phyloP scores from a whole-genome alignment of 2,329 filamentous ascomycete species.

The Apiospora phragmitis region DNA sequence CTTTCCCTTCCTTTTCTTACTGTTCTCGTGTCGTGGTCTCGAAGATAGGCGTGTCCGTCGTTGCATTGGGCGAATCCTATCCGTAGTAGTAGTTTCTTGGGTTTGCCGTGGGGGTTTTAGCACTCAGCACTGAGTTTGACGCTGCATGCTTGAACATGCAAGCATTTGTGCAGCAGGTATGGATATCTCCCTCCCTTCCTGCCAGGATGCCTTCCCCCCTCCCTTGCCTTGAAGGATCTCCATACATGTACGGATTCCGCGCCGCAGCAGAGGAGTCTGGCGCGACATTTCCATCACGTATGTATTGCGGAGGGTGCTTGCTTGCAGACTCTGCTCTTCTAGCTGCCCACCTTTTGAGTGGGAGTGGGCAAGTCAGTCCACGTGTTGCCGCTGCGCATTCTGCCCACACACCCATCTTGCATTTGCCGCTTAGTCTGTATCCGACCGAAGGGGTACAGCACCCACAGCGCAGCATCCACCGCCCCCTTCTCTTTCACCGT shows the following conservation, averaged over 20 bases:
- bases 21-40: not conserved
- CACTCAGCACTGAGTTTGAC: not conserved
- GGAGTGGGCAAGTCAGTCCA: not conserved
- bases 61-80: not conserved
- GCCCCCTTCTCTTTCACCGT: not conserved
- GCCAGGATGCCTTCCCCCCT: not conserved
- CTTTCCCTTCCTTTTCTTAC: not conserved
- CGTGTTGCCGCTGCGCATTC: not conserved
- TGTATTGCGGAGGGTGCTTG: not conserved
- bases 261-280: not conserved
- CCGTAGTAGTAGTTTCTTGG: not conserved
- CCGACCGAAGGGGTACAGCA: constrained; percentile 5
- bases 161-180: not conserved
- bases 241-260: not conserved
- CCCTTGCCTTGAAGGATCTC: not conserved
- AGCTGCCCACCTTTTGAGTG: not conserved
- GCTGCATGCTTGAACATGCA: not conserved
- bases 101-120: too few species aligned
- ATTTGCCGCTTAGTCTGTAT: constrained; percentile 6
- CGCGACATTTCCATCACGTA: not conserved
- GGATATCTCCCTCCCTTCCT: not conserved
- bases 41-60: not conserved
- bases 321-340: not conserved
- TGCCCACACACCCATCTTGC: not conserved
- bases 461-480: not conserved